Evolutionary conservation across 345 rosid genomes (phyloP).

Genomic region (Brassica incana): DNA sequence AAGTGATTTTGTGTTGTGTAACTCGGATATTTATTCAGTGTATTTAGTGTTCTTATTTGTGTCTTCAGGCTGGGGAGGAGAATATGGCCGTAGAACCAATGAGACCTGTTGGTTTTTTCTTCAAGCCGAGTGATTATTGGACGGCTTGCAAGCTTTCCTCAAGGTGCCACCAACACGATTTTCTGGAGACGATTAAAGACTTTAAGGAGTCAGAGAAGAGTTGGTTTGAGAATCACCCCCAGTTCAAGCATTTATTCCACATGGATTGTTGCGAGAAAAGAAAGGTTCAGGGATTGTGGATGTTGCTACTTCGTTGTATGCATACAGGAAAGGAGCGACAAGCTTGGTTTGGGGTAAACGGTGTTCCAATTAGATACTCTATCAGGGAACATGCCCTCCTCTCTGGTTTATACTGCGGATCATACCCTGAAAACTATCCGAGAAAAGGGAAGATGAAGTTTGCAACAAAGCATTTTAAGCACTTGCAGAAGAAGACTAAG

Average conservation of each 20-base stretch:
- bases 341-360: neutral
- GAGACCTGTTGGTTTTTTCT: too few species aligned
- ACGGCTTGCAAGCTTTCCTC: too few species aligned
- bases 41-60: too few species aligned
- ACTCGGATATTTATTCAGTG: too few species aligned
- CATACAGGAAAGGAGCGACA: neutral
- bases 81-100: too few species aligned
- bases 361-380: neutral
- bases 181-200: neutral
- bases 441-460: neutral
- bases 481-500: neutral
- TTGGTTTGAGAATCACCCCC: too few species aligned
- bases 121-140: too few species aligned
- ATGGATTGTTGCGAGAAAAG: neutral
- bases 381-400: neutral
- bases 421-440: neutral
- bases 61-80: too few species aligned
- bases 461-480: neutral
- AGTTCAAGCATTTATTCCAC: too few species aligned
- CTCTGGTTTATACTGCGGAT: neutral
- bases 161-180: too few species aligned
- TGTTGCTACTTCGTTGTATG: neutral
- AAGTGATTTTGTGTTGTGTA: too few species aligned
- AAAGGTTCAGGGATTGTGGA: neutral
- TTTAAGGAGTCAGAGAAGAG: neutral